Base-by-base conservation (phyloP, 441 rosid species). In the Populus hybrid region DNA sequence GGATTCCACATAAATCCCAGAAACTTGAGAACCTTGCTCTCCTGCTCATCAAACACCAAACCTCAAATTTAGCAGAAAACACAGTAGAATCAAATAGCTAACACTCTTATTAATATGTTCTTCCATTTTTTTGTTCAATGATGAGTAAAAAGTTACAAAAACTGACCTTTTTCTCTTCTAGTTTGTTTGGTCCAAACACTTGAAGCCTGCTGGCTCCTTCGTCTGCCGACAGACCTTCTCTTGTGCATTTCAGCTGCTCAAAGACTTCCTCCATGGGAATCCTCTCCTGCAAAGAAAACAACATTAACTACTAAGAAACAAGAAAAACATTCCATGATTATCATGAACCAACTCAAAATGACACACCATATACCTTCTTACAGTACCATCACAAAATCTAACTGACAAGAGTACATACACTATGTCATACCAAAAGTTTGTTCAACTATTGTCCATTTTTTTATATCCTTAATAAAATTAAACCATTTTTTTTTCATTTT, bases 1-100 rank as follows among this genome's bases (percentile, higher is more conserved):
- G 98, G 98, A 75, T 94, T 94, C 98, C 98, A 94, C 98, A 94
- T 94, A 79, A 94, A 94, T 10, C 97, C 97, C 84, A 94, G 78
- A 78, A 94, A 94, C 86, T 94, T 94, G 75, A 91, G 85, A 71
- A 92, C 0, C 83, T 92, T 94, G 91, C 94, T 91, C 79, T 88
- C 90, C 97, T 94, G 88, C 83, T 75, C 34, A 19, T 63, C 70
- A 69, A 81, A 53, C 26, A 32, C 18, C 19, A 23, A 74, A 70
- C 34, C 21, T 32, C 23, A 30, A 68, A 69, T 12, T 36, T 26
- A 28, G 57, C 40, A 53, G 34, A 57, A 18, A 3, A 24, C 7
- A 6, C 42, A 67, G 3, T 40, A 63, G 28, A 57, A 64, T 7
- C 28, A 10, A 40, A 67, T 35, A 24, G 53, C 12, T 6, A 10